Base-by-base conservation (phyloP, 106 monocot genomes). In the Vanilla planifolia region DNA sequence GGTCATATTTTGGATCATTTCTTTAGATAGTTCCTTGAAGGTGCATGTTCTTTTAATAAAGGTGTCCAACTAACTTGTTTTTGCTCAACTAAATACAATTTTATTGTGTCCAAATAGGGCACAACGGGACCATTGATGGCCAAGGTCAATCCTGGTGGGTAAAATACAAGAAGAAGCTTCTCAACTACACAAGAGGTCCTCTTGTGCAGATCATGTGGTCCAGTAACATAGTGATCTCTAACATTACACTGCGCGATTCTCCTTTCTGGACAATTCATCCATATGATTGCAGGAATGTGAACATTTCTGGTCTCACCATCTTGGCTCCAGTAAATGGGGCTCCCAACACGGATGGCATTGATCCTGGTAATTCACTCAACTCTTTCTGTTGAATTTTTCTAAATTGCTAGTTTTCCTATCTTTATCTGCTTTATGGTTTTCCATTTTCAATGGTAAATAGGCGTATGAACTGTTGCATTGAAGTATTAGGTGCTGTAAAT, bases 221-320 rank as follows among this genome's bases (percentile, higher is more conserved):
- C 11, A 65, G 33, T 7, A 74, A 66, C 41, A 70, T 79, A 6
- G 74, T 79, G 15, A 79, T 79, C 62, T 79, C 79, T 22, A 70
- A 79, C 48, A 74, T 74, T 32, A 79, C 79, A 24, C 48, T 79
- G 0, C 65, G 74, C 33, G 58, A 79, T 66, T 79, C 79, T 37
- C 79, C 79, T 66, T 79, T 79, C 48, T 79, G 79, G 79, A 79
- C 79, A 6, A 47, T 79, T 3, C 79, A 79, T 55, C 79, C 79
- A 1, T 79, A 70, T 43, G 79, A 79, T 17, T 79, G 79, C 70
- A 74, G 43, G 40, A 79, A 79, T 50, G 56, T 79, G 4, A 79
- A 65, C 24, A 29, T 79, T 20, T 61, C 70, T n/a, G 55, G 74
- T 27, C 64, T 79, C 3, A 69, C 79, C 52, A 79, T 79, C 36